Evolutionary conservation across 2,329 filamentous ascomycete genomes (phyloP).

Genomic region (Corynespora cassiicola): DNA sequence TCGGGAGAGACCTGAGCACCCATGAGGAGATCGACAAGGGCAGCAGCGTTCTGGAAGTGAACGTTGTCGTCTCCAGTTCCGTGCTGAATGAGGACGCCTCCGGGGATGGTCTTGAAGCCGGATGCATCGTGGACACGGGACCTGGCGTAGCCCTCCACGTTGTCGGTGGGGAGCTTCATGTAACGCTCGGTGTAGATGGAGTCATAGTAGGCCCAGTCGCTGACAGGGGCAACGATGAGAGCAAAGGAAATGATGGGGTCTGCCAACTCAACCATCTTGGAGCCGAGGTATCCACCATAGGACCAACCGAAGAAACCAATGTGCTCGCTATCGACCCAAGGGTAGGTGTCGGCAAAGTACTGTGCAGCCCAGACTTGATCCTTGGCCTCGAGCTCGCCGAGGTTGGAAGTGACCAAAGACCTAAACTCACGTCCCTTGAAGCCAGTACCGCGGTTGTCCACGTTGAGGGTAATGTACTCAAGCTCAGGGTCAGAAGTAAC

Average conservation of each 20-base stretch:
- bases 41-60: conserved; percentile 72
- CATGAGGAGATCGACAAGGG: conserved; percentile 67
- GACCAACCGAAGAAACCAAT: conserved; percentile 75
- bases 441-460: conserved; percentile 73
- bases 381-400: conserved; percentile 68
- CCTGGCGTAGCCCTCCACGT: conserved; percentile 65
- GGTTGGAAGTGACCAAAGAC: conserved; percentile 61
- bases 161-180: conserved; percentile 68
- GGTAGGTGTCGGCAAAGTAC: conserved; percentile 58
- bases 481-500: conserved; percentile 72
- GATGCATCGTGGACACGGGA: conserved; percentile 64
- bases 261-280: conserved; percentile 70
- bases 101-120: conserved; percentile 68
- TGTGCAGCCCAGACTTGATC: conserved; percentile 73
- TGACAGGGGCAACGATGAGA: conserved; percentile 69
- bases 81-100: conserved; percentile 68
- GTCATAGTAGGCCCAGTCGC: conserved; percentile 75
- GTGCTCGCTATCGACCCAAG: conserved; percentile 64
- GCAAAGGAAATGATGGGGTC: conserved; percentile 68
- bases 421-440: conserved; percentile 70
- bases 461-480: conserved; percentile 70
- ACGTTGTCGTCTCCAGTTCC: conserved; percentile 75
- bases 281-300: conserved; percentile 70
- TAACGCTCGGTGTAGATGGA: conserved; percentile 75
- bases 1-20: conserved; percentile 64